phyloP scores from a whole-genome alignment of 2,329 filamentous ascomycete species.

The Xylaria sp. region DNA sequence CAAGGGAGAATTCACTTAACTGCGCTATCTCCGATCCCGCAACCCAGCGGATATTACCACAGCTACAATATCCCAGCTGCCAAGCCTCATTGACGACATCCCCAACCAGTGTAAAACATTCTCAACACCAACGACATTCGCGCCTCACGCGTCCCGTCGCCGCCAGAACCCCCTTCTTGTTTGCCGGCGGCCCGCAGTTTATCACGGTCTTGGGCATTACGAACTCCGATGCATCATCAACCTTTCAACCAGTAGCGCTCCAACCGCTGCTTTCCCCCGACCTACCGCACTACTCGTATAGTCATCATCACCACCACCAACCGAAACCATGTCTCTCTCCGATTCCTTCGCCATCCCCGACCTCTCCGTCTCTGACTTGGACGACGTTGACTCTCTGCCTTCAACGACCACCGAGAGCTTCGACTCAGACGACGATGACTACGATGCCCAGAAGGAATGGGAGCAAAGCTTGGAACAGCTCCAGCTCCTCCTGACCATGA shows the following conservation, averaged over 20 bases:
- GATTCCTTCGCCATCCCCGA: slow-evolving; percentile 60
- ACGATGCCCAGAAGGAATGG: slow-evolving; percentile 94
- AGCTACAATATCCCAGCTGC: neutral
- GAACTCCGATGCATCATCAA: slow-evolving; percentile 34
- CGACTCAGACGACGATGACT: slow-evolving; percentile 65
- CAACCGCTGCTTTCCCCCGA: slow-evolving; percentile 25
- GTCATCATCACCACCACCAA: slow-evolving; percentile 31
- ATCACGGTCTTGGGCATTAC: neutral
- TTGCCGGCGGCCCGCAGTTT: neutral
- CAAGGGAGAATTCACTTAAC: no score
- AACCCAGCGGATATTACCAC: neutral
- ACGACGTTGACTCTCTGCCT: slow-evolving; percentile 68
- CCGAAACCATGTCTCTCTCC: slow-evolving; percentile 45
- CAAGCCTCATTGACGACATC: slow-evolving; percentile 19
- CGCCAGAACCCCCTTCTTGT: neutral
- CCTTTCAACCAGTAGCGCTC: slow-evolving; percentile 33
- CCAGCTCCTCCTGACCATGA: slow-evolving; percentile 91
- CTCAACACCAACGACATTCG: neutral
- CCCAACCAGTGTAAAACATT: neutral
- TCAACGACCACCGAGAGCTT: slow-evolving; percentile 60
- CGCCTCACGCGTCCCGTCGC: neutral
- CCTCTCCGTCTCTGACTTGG: slow-evolving; percentile 54
- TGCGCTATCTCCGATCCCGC: slow-evolving; percentile 16
- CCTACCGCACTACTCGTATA: neutral
- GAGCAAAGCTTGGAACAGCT: slow-evolving; percentile 91